Evolutionary conservation across 306 rosid genomes (phyloP), one percentile per base, ranked within the genome.

Genomic region (Lablab purpureus): DNA sequence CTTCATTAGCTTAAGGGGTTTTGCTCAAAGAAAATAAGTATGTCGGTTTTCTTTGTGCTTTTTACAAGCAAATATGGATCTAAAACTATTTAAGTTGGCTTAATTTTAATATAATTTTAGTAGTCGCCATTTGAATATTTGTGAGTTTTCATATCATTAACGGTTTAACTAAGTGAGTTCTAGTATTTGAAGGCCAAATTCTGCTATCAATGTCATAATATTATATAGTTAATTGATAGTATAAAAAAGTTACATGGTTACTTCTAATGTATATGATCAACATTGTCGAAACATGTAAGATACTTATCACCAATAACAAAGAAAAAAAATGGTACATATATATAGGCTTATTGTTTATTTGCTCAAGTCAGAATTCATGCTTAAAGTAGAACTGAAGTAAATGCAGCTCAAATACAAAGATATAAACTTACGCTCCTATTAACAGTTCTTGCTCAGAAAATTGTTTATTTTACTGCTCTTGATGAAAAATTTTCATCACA

Each of bases 401-500:
- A 40, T 41, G 58, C 10, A 50, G 66, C 14, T 66, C 67, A 77
- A 22, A 10, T 66, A 23, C 21, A 47, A 49, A 34, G 10, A 30
- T 62, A n/a, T 19, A 36, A 0, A 41, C 12, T 64, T 3, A 67
- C 21, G 36, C 12, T 43, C 55, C 73, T 23, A 45, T 67, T 25
- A 58, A 13, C 27, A 30, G 56, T n/a, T 10, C 43, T 69, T 15
- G 17, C 28, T 69, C 49, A 74, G 14, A 27, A 54, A 54, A 23
- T n/a, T 5, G 12, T 13, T 8, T 63, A 49, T n/a, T 75, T 46
- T 28, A 36, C 6, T 28, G 54, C 60, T 51, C 22, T 49, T 19
- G 51, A 67, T 21, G 54, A 67, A 43, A 68, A 43, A 68, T 30
- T 45, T 10, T 49, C 51, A 30, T 27, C 40, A 73, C 67, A 36